Percentiles rank a stretch among this genome's conserved stretches.
Conservation (phyloP, 2,329 filamentous ascomycete genomes). For the Bipolaris sorokiniana region DNA sequence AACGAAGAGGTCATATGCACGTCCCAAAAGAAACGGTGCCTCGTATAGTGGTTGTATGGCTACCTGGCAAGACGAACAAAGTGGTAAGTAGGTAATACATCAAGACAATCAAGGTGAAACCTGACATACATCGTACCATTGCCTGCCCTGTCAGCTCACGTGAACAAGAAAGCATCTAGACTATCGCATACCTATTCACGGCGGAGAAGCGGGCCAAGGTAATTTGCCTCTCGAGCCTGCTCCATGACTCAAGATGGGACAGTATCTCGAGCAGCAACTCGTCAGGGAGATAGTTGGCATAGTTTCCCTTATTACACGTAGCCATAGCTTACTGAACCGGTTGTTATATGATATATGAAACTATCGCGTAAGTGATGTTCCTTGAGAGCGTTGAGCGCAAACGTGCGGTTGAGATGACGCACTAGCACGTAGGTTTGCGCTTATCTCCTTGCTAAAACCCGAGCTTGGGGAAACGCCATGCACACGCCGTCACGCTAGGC, state of each 20-base stretch:
- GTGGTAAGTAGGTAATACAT: not conserved
- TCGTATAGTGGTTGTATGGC: conserved; percentile 60
- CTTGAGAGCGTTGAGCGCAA: conserved; percentile 1
- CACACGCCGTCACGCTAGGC: not conserved
- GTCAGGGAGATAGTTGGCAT: conserved; percentile 56
- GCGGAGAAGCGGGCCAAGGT: conserved; percentile 60
- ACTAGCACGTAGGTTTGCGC: conserved; percentile 3
- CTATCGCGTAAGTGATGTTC: conserved; percentile 1
- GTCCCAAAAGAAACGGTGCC: conserved; percentile 58
- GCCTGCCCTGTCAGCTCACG: conserved; percentile 36
- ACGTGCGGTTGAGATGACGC: conserved; percentile 10
- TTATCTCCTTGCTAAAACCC: conserved; percentile 6
- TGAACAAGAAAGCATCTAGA: not conserved
- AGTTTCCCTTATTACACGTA: conserved; percentile 1
- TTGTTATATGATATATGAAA: not conserved
- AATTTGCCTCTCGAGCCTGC: conserved; percentile 48
- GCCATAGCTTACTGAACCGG: conserved; percentile 1
- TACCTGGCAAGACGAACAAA: conserved; percentile 2
- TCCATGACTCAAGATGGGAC: conserved; percentile 48
- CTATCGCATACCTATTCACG: conserved; percentile 34
- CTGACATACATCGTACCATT: conserved; percentile 61
- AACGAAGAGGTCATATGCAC: conserved; percentile 61
- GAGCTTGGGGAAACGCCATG: not conserved
- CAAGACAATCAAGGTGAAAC: not conserved
- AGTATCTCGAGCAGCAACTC: conserved; percentile 62